phyloP scores from a whole-genome alignment of 1,284 basidiomycete species.

The Apiotrichum brassicae region DNA sequence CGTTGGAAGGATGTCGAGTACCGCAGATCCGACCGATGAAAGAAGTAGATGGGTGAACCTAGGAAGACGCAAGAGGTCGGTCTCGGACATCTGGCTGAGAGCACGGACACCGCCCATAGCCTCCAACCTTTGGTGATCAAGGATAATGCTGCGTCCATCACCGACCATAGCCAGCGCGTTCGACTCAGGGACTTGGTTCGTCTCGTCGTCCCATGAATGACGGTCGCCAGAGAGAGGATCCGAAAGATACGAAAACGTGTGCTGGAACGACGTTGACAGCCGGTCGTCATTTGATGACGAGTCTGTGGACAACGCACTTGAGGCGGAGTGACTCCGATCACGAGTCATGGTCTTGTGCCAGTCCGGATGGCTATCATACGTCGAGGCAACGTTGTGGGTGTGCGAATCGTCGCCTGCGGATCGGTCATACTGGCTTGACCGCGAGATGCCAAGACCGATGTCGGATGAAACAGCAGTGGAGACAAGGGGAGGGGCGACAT shows the following conservation, averaged over 20 bases:
- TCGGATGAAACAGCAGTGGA: conserved; percentile 24
- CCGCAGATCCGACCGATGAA: conserved; percentile 60
- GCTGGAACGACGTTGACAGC: conserved; percentile 10
- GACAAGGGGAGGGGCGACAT: conserved; percentile 32
- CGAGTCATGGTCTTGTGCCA: conserved; percentile 11
- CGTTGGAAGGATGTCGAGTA: conserved; percentile 64
- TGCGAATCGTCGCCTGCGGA: not conserved
- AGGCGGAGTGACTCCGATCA: conserved; percentile 32
- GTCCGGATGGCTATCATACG: not conserved
- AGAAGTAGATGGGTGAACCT: conserved; percentile 85
- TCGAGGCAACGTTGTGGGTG: not conserved
- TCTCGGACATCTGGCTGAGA: conserved; percentile 17
- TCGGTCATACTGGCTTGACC: not conserved
- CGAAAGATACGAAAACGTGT: conserved; percentile 17
- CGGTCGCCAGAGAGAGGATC: conserved; percentile 1
- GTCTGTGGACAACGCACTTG: conserved; percentile 20
- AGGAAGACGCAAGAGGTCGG: conserved; percentile 40
- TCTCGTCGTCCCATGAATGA: conserved; percentile 21
- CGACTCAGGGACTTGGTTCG: conserved; percentile 14
- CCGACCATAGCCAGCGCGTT: conserved; percentile 40
- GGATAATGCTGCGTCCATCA: conserved; percentile 37
- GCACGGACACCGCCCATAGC: conserved; percentile 36
- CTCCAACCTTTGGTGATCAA: conserved; percentile 34
- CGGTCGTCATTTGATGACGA: conserved; percentile 9
- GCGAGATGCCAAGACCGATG: conserved; percentile 10